These are phyloP conservation scores for Leucosporidium scottii DNA, from an alignment of 768 basidiomycete species.

Conservation along the genomic window DNA sequence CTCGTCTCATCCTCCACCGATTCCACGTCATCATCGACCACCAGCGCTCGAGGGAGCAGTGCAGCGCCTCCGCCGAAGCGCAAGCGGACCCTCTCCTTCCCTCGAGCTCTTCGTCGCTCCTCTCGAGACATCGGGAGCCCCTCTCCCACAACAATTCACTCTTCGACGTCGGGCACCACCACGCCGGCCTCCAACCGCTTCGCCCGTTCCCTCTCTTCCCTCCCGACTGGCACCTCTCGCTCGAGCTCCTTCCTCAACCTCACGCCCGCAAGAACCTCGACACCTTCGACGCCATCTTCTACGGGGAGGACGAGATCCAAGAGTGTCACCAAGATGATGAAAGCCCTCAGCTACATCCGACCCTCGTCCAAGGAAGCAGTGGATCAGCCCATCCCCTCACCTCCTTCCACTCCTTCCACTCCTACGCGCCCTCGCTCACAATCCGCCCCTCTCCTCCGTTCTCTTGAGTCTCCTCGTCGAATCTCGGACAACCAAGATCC, in stretches of 20 bases:
- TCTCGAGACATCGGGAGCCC: background rate
- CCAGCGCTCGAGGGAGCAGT: too few species aligned
- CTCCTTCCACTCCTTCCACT: background rate
- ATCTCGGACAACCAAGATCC: background rate
- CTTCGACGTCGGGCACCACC: background rate
- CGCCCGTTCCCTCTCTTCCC: slow-evolving; percentile 16
- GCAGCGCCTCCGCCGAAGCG: too few species aligned
- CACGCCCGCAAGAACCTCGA: background rate
- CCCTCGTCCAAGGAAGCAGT: too few species aligned
- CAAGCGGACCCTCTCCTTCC: background rate
- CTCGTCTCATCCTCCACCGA: too few species aligned
- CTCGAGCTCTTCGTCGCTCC: background rate
- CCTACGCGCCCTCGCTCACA: background rate
- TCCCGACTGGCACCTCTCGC: background rate
- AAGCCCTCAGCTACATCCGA: too few species aligned
- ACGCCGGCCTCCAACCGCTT: background rate
- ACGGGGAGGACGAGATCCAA: background rate
- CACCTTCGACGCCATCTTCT: background rate
- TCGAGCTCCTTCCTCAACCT: background rate
- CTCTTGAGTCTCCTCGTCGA: background rate
- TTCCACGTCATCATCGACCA: too few species aligned
- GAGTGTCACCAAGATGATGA: too few species aligned
- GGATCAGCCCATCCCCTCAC: background rate
- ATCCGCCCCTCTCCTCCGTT: background rate
- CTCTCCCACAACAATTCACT: background rate